Evolutionary conservation across 2,329 filamentous ascomycete species (phyloP).

Genomic region (Neonectria coccinea): DNA sequence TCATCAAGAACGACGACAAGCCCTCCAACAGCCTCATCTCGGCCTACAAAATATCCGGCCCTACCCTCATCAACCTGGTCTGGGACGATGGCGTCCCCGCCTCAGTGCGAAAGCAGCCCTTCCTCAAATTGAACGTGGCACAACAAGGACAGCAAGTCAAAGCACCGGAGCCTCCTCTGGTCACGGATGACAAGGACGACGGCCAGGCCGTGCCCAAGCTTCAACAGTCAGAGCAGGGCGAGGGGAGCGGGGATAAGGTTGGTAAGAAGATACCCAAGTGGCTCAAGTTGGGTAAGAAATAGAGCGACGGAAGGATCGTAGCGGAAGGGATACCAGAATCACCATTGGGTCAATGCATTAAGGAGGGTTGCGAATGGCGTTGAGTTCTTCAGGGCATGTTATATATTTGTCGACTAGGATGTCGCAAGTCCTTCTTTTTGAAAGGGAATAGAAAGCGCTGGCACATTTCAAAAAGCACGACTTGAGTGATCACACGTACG

Average conservation of each 20-base stretch:
- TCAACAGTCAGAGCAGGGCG: slow-evolving; percentile 51
- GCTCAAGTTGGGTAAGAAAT: slow-evolving; percentile 80
- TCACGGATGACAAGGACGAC: slow-evolving; percentile 54
- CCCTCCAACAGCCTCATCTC: slow-evolving; percentile 72
- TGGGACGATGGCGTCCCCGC: slow-evolving; percentile 76
- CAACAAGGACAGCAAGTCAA: slow-evolving; percentile 74
- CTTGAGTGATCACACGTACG: background rate
- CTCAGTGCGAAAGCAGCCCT: slow-evolving; percentile 65
- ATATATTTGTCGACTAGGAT: slow-evolving; percentile 3
- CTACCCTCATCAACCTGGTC: slow-evolving; percentile 79
- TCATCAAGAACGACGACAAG: slow-evolving; percentile 60
- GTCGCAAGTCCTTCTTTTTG: background rate
- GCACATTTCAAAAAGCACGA: slow-evolving; percentile 2
- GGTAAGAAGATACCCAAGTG: slow-evolving; percentile 82
- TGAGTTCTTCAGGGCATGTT: slow-evolving; percentile 11
- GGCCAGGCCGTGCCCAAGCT: slow-evolving; percentile 34
- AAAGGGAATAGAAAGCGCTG: slow-evolving; percentile 19
- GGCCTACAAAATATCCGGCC: slow-evolving; percentile 76
- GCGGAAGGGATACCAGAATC: background rate
- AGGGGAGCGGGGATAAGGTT: slow-evolving; percentile 64
- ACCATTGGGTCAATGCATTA: slow-evolving; percentile 16
- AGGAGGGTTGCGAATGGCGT: slow-evolving; percentile 31
- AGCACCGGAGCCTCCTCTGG: slow-evolving; percentile 67
- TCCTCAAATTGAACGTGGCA: slow-evolving; percentile 69
- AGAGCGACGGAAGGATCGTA: slow-evolving; percentile 8